phyloP scores from a whole-genome alignment of 345 rosid species.

The Turritis glabra region DNA sequence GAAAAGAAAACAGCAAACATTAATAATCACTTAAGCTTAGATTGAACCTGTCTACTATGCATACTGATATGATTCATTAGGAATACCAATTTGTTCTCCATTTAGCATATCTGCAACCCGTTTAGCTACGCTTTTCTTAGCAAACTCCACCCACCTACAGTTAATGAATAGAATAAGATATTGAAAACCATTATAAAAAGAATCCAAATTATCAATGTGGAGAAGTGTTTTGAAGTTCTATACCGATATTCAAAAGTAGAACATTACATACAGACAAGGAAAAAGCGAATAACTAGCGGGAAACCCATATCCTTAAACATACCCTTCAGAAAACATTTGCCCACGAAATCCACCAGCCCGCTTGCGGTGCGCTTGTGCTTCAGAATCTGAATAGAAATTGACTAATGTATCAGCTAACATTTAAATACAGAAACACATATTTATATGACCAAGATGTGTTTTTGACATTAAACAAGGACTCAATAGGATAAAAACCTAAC shows the following conservation, averaged over 20 bases:
- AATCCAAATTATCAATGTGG: background rate
- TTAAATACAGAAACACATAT: background rate
- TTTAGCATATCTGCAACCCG: slow-evolving; percentile 80
- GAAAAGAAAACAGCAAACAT: slow-evolving; percentile 13
- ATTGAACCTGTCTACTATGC: background rate
- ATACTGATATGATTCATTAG: background rate
- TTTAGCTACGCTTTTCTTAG: slow-evolving; percentile 72
- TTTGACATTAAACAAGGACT: background rate
- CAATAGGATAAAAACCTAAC: slow-evolving; percentile 32
- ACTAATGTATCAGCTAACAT: background rate
- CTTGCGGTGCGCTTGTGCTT: slow-evolving; percentile 43
- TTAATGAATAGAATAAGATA: background rate
- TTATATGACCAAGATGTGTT: background rate
- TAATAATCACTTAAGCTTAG: background rate
- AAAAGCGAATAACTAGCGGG: background rate
- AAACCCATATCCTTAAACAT: slow-evolving; percentile 25
- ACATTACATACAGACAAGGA: background rate
- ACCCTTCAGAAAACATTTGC: slow-evolving; percentile 82
- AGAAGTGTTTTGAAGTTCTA: slow-evolving; percentile 10
- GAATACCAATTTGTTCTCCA: slow-evolving; percentile 88
- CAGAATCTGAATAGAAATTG: slow-evolving; percentile 48
- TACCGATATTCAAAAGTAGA: background rate
- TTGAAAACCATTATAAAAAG: background rate
- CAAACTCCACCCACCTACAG: slow-evolving; percentile 94
- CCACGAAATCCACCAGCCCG: slow-evolving; percentile 56